These are phyloP conservation scores for Aspergillus calidoustus DNA, from an alignment of 2,329 filamentous ascomycete species.

Conservation along the genomic window DNA sequence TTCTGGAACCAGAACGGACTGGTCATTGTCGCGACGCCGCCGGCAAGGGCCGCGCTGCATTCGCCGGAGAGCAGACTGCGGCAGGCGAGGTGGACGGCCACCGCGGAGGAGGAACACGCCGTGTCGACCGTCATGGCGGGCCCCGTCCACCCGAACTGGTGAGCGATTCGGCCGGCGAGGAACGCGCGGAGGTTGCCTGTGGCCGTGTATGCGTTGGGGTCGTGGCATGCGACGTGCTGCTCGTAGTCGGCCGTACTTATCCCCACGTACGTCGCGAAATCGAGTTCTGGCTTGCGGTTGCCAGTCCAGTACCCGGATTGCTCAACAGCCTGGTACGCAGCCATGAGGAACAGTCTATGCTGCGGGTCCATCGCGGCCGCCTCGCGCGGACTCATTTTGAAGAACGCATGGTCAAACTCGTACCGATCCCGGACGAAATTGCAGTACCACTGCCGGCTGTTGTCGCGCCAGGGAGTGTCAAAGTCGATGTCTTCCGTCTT, in stretches of 20 bases:
- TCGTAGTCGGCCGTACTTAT: slow-evolving; percentile 33
- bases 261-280: slow-evolving; percentile 23
- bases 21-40: slow-evolving; percentile 41
- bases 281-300: background rate
- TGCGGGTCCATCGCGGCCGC: slow-evolving; percentile 36
- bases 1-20: slow-evolving; percentile 29
- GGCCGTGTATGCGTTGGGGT: slow-evolving; percentile 34
- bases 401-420: slow-evolving; percentile 39
- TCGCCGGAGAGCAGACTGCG: slow-evolving; percentile 26
- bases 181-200: slow-evolving; percentile 26
- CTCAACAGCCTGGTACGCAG: slow-evolving; percentile 39
- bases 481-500: slow-evolving; percentile 1
- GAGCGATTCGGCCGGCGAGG: slow-evolving; percentile 39
- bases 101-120: slow-evolving; percentile 48
- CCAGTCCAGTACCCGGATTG: slow-evolving; percentile 34
- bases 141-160: slow-evolving; percentile 49
- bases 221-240: slow-evolving; percentile 32
- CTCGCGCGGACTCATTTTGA: slow-evolving; percentile 35
- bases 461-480: background rate
- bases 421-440: slow-evolving; percentile 24
- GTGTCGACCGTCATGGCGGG: slow-evolving; percentile 47
- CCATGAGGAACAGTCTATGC: slow-evolving; percentile 33
- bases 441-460: slow-evolving; percentile 16
- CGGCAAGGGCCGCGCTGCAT: slow-evolving; percentile 37
- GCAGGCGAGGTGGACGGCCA: slow-evolving; percentile 39